Evolutionary conservation across 805 yeast species (phyloP), one percentile per base, ranked within the genome.

Genomic region (Huiozyma naganishii): DNA sequence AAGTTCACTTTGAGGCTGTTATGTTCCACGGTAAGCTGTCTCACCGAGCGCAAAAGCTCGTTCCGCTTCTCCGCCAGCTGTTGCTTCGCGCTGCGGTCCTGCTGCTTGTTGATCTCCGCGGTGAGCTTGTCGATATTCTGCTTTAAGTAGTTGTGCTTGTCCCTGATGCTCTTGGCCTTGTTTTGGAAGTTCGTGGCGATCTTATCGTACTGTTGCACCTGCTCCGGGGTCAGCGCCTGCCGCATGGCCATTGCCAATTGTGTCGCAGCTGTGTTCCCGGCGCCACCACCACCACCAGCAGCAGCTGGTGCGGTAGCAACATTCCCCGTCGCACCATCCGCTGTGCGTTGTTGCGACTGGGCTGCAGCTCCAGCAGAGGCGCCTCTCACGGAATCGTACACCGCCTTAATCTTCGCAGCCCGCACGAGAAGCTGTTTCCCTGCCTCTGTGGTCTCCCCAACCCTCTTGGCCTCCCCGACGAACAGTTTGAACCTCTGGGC

Each of bases 381-480:
- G 48, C 55, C 62, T 48, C 55, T 54, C 48, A 51, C 65, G 45
- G 55, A 74, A 41, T 79, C 65, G 54, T 82, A 67, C 32, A 81
- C 68, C 38, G 74, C 74, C 57, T 77, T 80, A 49, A 82, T 77
- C 43, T 72, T 73, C 37, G 80, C 78, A 3, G 86, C 87, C 48
- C 74, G 76, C 47, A 69, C 69, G 51, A 76, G 62, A 52, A 80
- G 81, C 48, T 77, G 79, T 51, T 75, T 74, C 13, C 86, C 87
- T 45, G 69, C 76, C 0, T 74, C 77, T 0, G 80, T 71, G 27
- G 72, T 75, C 32, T 69, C 69, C 3, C 86, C 85, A 0, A 80
- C 72, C 12, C 72, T 72, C 52, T 74, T 76, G 1, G 87, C 88
- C 51, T 74, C 73, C 23, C 75, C 76, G 30, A 77, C 70, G 51